phyloP scores from a whole-genome alignment of 2,329 filamentous ascomycete genomes.

The Diaporthe caulivora region DNA sequence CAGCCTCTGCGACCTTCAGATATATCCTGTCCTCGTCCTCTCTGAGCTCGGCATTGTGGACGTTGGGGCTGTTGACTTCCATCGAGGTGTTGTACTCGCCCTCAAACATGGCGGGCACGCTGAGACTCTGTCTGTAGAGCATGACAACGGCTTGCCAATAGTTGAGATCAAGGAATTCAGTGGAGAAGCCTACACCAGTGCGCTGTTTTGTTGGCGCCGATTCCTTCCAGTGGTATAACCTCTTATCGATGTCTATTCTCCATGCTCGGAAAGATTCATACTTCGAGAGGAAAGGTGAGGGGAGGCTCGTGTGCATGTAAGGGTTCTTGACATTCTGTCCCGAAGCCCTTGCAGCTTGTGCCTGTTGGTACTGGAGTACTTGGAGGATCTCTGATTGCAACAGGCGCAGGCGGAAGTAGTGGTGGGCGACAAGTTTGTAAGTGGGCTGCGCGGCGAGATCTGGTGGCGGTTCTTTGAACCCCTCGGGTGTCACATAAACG shows the following conservation, averaged over 20 bases:
- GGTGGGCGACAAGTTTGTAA: constrained; percentile 91
- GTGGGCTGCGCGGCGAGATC: constrained; percentile 73
- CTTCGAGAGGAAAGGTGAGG: constrained; percentile 85
- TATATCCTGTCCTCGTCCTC: constrained; percentile 94
- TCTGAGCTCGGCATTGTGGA: constrained; percentile 73
- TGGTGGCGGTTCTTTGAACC: constrained; percentile 73
- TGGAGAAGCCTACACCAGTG: constrained; percentile 89
- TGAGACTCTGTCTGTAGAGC: constrained; percentile 91
- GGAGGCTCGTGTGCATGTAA: constrained; percentile 82
- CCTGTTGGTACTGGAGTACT: constrained; percentile 92
- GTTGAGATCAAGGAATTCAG: constrained; percentile 92
- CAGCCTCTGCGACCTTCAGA: constrained; percentile 93
- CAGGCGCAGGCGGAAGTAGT: constrained; percentile 90
- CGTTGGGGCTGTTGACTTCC: constrained; percentile 72
- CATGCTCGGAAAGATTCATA: constrained; percentile 90
- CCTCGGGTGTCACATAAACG: constrained; percentile 83
- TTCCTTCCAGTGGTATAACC: constrained; percentile 88
- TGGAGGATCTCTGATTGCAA: constrained; percentile 96
- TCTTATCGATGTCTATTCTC: constrained; percentile 87
- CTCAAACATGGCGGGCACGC: constrained; percentile 86
- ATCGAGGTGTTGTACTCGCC: constrained; percentile 78
- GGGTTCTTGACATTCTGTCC: constrained; percentile 75
- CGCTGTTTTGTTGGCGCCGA: constrained; percentile 81
- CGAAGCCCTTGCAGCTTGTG: constrained; percentile 78
- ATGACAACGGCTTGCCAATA: constrained; percentile 98